Evolutionary conservation across 139 green algal species (phyloP).

Genomic region (Coelastrella sp.): DNA sequence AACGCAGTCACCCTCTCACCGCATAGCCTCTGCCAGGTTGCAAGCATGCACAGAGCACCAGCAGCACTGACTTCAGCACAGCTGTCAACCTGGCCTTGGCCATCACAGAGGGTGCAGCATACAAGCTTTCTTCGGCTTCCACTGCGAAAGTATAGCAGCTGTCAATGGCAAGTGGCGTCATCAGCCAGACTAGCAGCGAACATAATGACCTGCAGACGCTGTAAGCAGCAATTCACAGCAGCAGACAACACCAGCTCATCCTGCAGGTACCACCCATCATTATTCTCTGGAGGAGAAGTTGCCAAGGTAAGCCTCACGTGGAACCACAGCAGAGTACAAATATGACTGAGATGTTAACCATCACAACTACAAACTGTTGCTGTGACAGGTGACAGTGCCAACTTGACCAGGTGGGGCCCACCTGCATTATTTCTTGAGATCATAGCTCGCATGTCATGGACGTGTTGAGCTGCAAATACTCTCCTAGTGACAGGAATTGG

Average conservation of each 20-base stretch:
- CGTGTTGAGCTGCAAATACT: no score
- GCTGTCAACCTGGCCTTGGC: not conserved
- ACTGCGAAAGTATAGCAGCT: not conserved
- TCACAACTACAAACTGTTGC: no score
- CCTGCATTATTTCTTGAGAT: no score
- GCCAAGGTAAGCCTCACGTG: conserved; percentile 52
- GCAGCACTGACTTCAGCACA: not conserved
- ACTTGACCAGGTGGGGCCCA: no score
- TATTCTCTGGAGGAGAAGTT: conserved; percentile 72
- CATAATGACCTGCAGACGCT: conserved; percentile 28
- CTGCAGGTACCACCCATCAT: conserved; percentile 69
- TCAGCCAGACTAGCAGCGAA: not conserved
- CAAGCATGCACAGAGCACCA: not conserved
- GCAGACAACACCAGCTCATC: conserved; percentile 62
- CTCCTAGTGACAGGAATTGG: no score
- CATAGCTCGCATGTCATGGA: no score
- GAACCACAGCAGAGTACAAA: not conserved
- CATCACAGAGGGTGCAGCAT: not conserved
- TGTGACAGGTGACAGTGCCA: no score
- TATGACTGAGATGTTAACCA: not conserved
- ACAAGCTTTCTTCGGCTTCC: not conserved
- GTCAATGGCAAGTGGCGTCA: not conserved
- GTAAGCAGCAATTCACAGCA: conserved; percentile 52
- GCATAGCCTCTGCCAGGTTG: not conserved
- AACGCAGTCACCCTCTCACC: no score